Percentiles rank a stretch among this genome's conserved stretches.
These are phyloP conservation scores for Sclerospora graminicola DNA, from an alignment of 352 stramenopile species.

Conservation along the genomic window DNA sequence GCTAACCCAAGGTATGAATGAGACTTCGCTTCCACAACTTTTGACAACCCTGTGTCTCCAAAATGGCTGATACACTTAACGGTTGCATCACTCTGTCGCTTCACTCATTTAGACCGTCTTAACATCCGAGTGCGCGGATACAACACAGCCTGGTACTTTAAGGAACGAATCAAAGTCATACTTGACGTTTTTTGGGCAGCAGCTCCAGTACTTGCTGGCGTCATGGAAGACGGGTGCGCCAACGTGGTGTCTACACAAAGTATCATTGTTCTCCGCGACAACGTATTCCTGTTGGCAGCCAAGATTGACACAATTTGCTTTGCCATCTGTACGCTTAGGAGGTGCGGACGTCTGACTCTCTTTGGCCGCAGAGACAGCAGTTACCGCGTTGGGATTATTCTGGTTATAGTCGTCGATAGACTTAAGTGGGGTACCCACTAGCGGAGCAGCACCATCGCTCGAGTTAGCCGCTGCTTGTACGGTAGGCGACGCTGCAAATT, in stretches of 20 bases:
- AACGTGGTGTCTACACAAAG: slow-evolving; percentile 78
- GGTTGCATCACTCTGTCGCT: neutral
- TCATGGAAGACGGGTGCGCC: slow-evolving; percentile 89
- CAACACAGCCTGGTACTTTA: slow-evolving; percentile 78
- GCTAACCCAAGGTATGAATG: no score
- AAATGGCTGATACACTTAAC: neutral
- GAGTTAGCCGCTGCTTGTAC: slow-evolving; percentile 52
- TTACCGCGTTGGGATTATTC: slow-evolving; percentile 84
- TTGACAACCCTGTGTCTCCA: no score
- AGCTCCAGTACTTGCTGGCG: slow-evolving; percentile 90
- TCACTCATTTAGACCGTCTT: slow-evolving; percentile 30
- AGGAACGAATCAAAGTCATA: slow-evolving; percentile 94
- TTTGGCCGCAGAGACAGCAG: slow-evolving; percentile 60
- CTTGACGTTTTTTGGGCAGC: slow-evolving; percentile 88
- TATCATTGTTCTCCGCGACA: slow-evolving; percentile 74
- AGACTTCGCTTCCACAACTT: no score
- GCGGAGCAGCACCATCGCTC: slow-evolving; percentile 7
- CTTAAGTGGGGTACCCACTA: slow-evolving; percentile 48
- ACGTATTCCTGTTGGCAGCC: slow-evolving; percentile 89
- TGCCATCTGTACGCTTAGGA: slow-evolving; percentile 71
- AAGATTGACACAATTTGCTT: slow-evolving; percentile 85
- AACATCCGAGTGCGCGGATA: slow-evolving; percentile 70
- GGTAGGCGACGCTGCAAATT: slow-evolving; percentile 75
- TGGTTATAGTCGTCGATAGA: slow-evolving; percentile 91
- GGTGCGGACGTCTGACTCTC: slow-evolving; percentile 36